Base-by-base conservation (phyloP, 1,284 basidiomycete genomes). In the Leccinum pallidistipes region DNA sequence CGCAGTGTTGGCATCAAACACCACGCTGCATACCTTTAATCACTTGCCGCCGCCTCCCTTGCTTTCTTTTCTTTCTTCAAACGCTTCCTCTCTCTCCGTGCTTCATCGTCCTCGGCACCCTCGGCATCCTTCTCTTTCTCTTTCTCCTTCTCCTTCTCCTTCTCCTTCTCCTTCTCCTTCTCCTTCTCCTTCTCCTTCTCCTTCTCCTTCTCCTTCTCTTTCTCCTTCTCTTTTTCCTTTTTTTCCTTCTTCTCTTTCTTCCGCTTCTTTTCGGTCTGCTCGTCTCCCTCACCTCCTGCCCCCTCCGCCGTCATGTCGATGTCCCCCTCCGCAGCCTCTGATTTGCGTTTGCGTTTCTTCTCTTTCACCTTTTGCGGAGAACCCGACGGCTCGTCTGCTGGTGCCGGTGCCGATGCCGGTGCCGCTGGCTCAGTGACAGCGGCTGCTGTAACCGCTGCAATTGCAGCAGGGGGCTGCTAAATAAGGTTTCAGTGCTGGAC, bases 271-370 rank as follows among this genome's bases (percentile, higher is more conserved):
- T 85, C 83, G 5, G 77, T 77, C 63, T 78, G 77, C 24, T 83
- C 84, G 10, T 73, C 79, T 9, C 72, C 77, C 14, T 73, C 79
- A 14, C 69, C 78, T 24, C 68, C 76, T 43, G 62, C 64, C 12
- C 69, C 76, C n/a, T 71, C 74, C 16, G 70, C 74, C 0, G 69
- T 74, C 74, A 82, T 80, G 8, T 82, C 79, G 2, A 71, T 73
- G 45, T 77, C 78, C 3, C 63, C 72, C 55, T 81, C 82, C 12
- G 77, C 71, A 29, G 74, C 80, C 72, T 91, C 88, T 12, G 87
- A 86, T 71, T 90, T 88, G 43, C 86, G 83, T 72, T 90, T 91
- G 53, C 87, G 82, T 70, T 91, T 91, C 76, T 90, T 92, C 71
- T 89, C 87, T 72, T 88, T 86, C 63, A 83, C 77, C 63, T 77